phyloP scores from a whole-genome alignment of 1,284 basidiomycete genomes.

The Exobasidium cylindrosporum region DNA sequence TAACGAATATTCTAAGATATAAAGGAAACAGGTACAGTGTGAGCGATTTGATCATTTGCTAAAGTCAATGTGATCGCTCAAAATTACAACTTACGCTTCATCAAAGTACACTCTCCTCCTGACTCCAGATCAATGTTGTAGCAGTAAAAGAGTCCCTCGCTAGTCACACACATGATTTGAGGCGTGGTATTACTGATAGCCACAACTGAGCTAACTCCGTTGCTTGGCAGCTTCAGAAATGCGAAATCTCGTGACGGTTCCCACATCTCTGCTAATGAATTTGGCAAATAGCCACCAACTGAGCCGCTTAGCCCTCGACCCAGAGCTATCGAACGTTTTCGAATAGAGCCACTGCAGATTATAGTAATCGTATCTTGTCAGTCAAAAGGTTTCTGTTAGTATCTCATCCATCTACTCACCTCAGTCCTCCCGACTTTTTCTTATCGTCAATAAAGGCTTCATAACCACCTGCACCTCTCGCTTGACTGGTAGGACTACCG shows the following conservation, averaged over 20 bases:
- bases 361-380: not conserved
- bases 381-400: not conserved
- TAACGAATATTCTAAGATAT: conserved; percentile 16
- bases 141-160: conserved; percentile 90
- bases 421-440: conserved; percentile 28
- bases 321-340: conserved; percentile 65
- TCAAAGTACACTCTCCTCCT: conserved; percentile 89
- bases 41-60: no score
- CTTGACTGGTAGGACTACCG: conserved; percentile 17
- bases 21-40: no score
- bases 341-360: conserved; percentile 18
- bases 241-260: conserved; percentile 95
- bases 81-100: conserved; percentile 68
- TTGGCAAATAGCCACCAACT: conserved; percentile 85
- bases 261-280: conserved; percentile 91
- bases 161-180: conserved; percentile 94
- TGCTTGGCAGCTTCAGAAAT: conserved; percentile 78
- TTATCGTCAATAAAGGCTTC: conserved; percentile 56
- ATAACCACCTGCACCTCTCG: conserved; percentile 46
- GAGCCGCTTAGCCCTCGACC: conserved; percentile 56
- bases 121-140: conserved; percentile 95
- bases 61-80: no score
- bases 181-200: conserved; percentile 68
- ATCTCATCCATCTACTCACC: conserved; percentile 16
- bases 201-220: conserved; percentile 61